Evolutionary conservation across 495 filamentous ascomycete species (phyloP).

Genomic region (Aspergillus baeticus): DNA sequence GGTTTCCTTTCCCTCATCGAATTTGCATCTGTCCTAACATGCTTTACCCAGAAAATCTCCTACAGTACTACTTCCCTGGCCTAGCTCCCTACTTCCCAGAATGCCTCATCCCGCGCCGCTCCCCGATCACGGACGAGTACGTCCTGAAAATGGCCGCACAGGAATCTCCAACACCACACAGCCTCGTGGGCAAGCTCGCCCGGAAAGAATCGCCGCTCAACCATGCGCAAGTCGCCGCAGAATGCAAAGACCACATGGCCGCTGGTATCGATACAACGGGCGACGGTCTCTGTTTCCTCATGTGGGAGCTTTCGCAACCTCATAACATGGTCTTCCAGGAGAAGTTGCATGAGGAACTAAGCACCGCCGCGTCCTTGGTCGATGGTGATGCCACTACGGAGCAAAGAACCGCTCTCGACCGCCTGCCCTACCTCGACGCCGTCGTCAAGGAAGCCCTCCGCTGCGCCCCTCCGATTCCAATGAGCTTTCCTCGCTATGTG

Average conservation of each 20-base stretch:
- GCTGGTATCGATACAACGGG: constrained; percentile 70
- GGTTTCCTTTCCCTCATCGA: constrained; percentile 3
- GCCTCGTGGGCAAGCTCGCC: constrained; percentile 33
- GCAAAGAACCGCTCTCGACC: constrained; percentile 46
- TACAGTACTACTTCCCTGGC: constrained; percentile 25
- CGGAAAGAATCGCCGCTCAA: constrained; percentile 29
- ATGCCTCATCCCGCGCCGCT: constrained; percentile 24
- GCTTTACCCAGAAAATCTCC: constrained; percentile 22
- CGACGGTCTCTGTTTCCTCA: constrained; percentile 62
- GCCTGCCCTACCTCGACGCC: constrained; percentile 58
- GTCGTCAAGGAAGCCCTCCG: constrained; percentile 60
- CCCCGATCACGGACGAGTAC: constrained; percentile 33
- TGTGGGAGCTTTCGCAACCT: constrained; percentile 64
- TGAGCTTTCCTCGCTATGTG: constrained; percentile 63
- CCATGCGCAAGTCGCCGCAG: constrained; percentile 35
- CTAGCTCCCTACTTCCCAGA: constrained; percentile 27
- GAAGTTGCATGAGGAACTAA: constrained; percentile 48
- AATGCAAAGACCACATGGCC: constrained; percentile 50
- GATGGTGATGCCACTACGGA: constrained; percentile 13
- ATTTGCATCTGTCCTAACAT: not conserved
- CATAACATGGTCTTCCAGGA: constrained; percentile 43
- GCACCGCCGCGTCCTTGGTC: too few species aligned
- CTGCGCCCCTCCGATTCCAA: constrained; percentile 62
- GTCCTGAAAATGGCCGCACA: constrained; percentile 28
- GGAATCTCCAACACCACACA: constrained; percentile 21